phyloP scores from a whole-genome alignment of 345 rosid species.

The Camelina hispida region DNA sequence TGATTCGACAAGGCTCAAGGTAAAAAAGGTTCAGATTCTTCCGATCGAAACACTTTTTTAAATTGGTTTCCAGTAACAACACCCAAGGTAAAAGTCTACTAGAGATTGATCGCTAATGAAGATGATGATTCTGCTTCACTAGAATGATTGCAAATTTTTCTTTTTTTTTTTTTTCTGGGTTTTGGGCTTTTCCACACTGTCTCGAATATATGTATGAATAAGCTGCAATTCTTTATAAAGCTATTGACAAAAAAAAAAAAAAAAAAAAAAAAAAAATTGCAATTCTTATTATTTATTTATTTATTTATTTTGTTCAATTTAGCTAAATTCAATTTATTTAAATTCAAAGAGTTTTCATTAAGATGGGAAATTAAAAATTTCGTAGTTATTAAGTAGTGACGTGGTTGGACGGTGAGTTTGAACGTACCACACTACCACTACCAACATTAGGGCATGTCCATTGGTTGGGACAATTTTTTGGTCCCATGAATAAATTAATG shows the following conservation, averaged over 20 bases:
- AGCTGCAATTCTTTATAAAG: neutral
- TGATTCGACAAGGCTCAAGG: conserved; percentile 26
- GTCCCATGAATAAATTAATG: no score
- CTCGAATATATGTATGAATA: conserved; percentile 21
- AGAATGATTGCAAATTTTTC: conserved; percentile 22
- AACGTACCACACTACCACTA: no score
- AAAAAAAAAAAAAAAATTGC: neutral
- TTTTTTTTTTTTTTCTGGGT: neutral
- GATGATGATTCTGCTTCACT: conserved; percentile 23
- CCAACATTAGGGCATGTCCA: no score
- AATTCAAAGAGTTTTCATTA: no score
- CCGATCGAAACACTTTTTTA: conserved; percentile 3
- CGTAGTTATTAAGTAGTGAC: no score
- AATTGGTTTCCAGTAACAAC: neutral
- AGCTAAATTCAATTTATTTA: no score
- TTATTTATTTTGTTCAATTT: no score
- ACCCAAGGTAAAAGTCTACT: neutral
- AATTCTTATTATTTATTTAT: neutral
- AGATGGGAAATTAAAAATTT: no score
- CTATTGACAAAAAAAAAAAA: no score
- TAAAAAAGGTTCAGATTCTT: conserved; percentile 24
- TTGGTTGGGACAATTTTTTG: no score
- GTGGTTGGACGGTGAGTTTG: no score
- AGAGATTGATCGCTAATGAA: conserved; percentile 10
- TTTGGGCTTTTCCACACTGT: conserved; percentile 19